These are phyloP conservation scores for Syzygium aqueum DNA, from an alignment of 345 rosid genomes.

Conservation along the genomic window DNA sequence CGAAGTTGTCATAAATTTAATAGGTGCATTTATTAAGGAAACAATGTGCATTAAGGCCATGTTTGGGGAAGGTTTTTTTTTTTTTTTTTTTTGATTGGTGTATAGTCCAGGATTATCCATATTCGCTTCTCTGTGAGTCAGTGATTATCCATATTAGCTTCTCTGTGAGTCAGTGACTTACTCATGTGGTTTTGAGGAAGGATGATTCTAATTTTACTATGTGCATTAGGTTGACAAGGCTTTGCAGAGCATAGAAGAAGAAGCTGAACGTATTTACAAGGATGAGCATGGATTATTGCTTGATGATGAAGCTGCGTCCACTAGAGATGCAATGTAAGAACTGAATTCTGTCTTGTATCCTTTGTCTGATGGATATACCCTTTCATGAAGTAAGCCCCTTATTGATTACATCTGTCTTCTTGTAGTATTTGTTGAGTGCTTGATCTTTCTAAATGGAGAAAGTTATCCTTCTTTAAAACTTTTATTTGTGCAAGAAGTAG, in stretches of 20 bases:
- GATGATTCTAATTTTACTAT: not conserved
- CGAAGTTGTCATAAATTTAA: not conserved
- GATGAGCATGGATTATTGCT: slow-evolving; percentile 72
- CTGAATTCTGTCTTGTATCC: not conserved
- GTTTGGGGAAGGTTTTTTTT: not conserved
- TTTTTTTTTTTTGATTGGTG: not conserved
- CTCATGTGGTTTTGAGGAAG: not conserved
- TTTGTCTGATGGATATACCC: not conserved
- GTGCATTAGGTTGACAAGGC: slow-evolving; percentile 77
- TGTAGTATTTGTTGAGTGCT: not conserved
- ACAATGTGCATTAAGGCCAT: not conserved
- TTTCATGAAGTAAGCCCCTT: not conserved
- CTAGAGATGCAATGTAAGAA: slow-evolving; percentile 96
- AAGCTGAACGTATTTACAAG: slow-evolving; percentile 88
- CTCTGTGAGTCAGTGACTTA: not conserved
- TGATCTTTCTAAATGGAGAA: not conserved
- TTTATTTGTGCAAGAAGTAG: not conserved
- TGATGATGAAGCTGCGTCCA: slow-evolving; percentile 93
- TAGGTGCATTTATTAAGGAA: not conserved
- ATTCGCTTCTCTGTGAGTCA: not conserved
- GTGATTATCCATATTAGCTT: not conserved
- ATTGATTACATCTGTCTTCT: not conserved
- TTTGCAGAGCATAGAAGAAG: slow-evolving; percentile 82
- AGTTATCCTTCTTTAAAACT: not conserved
- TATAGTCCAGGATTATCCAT: not conserved